phyloP scores from a whole-genome alignment of 805 yeast genomes.

The Isabelozyma pseudorhagii region DNA sequence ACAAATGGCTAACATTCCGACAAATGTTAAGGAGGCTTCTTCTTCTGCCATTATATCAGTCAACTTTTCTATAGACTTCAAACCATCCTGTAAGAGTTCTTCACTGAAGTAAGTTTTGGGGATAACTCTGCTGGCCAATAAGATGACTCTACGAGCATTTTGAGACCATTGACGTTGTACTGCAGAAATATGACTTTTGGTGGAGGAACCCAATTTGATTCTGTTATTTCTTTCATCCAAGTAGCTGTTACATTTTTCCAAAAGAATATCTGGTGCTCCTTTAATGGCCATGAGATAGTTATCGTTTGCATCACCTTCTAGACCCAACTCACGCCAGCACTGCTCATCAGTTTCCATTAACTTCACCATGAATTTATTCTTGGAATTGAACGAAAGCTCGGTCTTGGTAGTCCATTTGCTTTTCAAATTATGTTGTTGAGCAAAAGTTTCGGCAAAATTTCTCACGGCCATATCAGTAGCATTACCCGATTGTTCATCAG shows the following conservation, averaged over 20 bases:
- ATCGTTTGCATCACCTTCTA: slow-evolving; percentile 4
- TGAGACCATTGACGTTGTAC: slow-evolving; percentile 33
- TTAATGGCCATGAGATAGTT: slow-evolving; percentile 28
- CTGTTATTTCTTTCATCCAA: slow-evolving; percentile 13
- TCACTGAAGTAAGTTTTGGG: slow-evolving; percentile 8
- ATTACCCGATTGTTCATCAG: slow-evolving; percentile 40
- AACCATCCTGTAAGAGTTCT: slow-evolving; percentile 1
- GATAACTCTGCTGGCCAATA: slow-evolving; percentile 21
- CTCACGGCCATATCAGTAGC: slow-evolving; percentile 48
- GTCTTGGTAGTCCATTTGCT: slow-evolving; percentile 18
- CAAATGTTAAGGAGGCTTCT: slow-evolving; percentile 18
- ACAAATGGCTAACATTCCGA: slow-evolving; percentile 40
- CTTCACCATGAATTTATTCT: slow-evolving; percentile 43
- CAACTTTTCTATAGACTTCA: slow-evolving; percentile 6
- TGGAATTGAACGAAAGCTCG: slow-evolving; percentile 43
- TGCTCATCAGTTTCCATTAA: slow-evolving; percentile 13
- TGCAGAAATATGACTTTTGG: slow-evolving; percentile 14
- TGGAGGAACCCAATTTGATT: slow-evolving; percentile 11
- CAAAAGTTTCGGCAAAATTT: slow-evolving; percentile 25
- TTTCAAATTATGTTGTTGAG: slow-evolving; percentile 4
- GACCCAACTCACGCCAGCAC: slow-evolving; percentile 8
- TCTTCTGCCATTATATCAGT: slow-evolving; percentile 5
- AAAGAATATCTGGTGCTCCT: slow-evolving; percentile 47
- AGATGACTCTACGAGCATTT: slow-evolving; percentile 34
- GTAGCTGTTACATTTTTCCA: slow-evolving; percentile 23